Evolutionary conservation across 306 rosid species (phyloP), one percentile per base, ranked within the genome.

Genomic region (Casuarina equisetifolia): DNA sequence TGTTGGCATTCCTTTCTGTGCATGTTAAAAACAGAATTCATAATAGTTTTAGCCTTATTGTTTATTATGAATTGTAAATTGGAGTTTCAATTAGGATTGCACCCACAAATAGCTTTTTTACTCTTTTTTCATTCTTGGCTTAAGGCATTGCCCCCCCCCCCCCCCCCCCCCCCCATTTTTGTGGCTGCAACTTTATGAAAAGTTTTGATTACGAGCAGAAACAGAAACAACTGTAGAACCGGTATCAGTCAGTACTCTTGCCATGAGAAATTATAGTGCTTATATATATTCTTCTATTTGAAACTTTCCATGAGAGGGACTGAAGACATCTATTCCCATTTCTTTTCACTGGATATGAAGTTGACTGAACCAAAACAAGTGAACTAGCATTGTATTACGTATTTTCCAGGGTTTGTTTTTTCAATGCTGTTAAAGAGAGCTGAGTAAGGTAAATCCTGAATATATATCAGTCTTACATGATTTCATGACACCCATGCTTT

Each of bases 401-500:
- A 59, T 77, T 88, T 83, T 82, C 82, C 82, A 35, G 88, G 89
- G 84, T 72, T 25, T 84, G 61, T 73, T 74, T 80, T 84, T 79
- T 86, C 80, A 79, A 79, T 86, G 90, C 75, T 84, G 87, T 79
- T 82, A 84, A 85, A 86, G 95, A 87, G 89, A 87, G 89, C 81
- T 82, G 89, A 81, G 84, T 90, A 77, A 95, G 99, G 99, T 88
- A 92, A 82, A 81, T 90, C 86, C 85, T 86, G 79, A 88, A 89
- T 92, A 77, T 90, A 78, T 95, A 92, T 83, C 80, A 85, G 84
- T 90, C 85, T 87, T 90, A 84, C 90, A 81, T 88, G 84, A 88
- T 92, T 89, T 88, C 91, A 91, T 96, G 93, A 96, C 91, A 89
- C 90, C 78, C 76, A 90, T 96, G 97, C 97, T 96, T 96, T 96